A percentile compares a stretch with the other conserved stretches of the same genome.
These are phyloP conservation scores for Erucastrum elatum DNA, from an alignment of 345 rosid genomes.

Conservation along the genomic window DNA sequence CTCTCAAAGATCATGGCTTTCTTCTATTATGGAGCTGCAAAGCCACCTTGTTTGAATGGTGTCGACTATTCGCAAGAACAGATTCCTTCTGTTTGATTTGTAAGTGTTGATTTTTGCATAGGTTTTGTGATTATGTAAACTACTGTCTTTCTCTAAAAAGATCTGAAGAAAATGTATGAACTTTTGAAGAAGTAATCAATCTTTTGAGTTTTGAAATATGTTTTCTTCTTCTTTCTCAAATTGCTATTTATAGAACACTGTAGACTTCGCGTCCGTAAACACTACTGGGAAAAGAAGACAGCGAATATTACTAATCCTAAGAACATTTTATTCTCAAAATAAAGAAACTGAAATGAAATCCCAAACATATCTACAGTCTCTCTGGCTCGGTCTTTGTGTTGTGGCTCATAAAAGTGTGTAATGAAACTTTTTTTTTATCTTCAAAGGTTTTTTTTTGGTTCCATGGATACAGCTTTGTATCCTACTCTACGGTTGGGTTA, in stretches of 20 bases:
- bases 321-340: not conserved
- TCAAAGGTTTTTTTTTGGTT: conserved; percentile 7
- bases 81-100: conserved; percentile 53
- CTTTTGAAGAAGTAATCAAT: conserved; percentile 2
- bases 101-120: conserved; percentile 24
- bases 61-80: conserved; percentile 47
- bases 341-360: not conserved
- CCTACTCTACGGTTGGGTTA: not conserved
- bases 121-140: conserved; percentile 21
- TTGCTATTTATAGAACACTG: conserved; percentile 22
- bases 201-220: conserved; percentile 9
- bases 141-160: not conserved
- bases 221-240: not conserved
- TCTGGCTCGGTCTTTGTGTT: not conserved
- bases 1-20: conserved; percentile 86
- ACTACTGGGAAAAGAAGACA: not conserved
- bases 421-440: conserved; percentile 21
- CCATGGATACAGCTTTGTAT: conserved; percentile 16
- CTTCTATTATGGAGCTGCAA: conserved; percentile 88
- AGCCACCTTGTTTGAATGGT: conserved; percentile 60
- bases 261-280: conserved; percentile 34
- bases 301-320: not conserved
- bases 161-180: conserved; percentile 12
- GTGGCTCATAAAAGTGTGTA: conserved; percentile 4
- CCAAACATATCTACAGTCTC: not conserved